Percentiles rank a stretch among this genome's conserved stretches.
These are phyloP conservation scores for Clavulina sp. DNA, from an alignment of 768 basidiomycete species.

Conservation along the genomic window DNA sequence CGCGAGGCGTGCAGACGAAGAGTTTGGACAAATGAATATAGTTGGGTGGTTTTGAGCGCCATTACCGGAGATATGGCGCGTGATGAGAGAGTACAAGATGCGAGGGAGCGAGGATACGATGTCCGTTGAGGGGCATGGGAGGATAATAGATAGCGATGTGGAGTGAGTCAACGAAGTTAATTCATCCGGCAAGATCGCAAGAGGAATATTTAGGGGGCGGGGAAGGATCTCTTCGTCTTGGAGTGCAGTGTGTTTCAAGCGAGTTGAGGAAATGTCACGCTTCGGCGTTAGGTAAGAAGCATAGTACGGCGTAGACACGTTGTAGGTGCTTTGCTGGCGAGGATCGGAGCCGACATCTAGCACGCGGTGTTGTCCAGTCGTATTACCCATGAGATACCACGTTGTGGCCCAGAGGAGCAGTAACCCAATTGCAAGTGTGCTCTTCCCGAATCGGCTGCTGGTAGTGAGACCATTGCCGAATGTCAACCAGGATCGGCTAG, in stretches of 20 bases:
- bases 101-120: not conserved
- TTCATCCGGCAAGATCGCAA: not conserved
- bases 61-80: not conserved
- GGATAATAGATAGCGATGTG: not conserved
- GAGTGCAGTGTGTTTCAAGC: not conserved
- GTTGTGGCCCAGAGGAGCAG: too few species aligned
- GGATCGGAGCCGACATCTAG: not conserved
- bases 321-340: not conserved
- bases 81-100: not conserved
- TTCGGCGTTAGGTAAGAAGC: not conserved
- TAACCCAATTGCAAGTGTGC: too few species aligned
- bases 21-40: not conserved
- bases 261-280: not conserved
- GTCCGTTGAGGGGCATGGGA: not conserved
- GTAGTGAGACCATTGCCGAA: too few species aligned
- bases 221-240: not conserved
- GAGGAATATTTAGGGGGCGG: not conserved
- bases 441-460: too few species aligned
- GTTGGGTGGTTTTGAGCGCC: not conserved
- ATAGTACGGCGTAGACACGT: not conserved
- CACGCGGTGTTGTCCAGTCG: too few species aligned
- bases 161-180: not conserved
- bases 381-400: too few species aligned
- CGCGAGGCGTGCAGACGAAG: not conserved
- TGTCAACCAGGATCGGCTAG: too few species aligned